These are phyloP conservation scores for Creolimax fragrantissima DNA, from an alignment of 78 protist genomes.

Conservation along the genomic window DNA sequence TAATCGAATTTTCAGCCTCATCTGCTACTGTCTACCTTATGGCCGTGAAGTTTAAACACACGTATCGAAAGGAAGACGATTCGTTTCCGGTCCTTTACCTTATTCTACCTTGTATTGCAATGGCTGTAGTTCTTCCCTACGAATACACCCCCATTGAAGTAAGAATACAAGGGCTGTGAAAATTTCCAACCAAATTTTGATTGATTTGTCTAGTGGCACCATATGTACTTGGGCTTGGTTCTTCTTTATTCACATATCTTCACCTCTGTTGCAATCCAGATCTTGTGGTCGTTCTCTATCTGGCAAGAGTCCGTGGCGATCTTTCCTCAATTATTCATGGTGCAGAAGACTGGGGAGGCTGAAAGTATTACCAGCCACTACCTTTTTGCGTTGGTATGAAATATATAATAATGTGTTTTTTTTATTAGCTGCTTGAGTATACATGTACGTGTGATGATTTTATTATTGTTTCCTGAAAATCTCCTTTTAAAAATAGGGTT, in stretches of 20 bases:
- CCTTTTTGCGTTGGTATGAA: constrained; percentile 46
- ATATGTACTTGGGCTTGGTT: too few relatives aligned
- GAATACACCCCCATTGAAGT: background rate
- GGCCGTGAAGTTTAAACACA: constrained; percentile 28
- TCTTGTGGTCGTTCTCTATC: constrained; percentile 87
- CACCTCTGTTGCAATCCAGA: too few relatives aligned
- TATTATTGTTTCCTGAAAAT: constrained; percentile 9
- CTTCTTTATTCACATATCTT: too few relatives aligned
- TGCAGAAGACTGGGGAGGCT: constrained; percentile 68
- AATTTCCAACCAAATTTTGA: too few relatives aligned
- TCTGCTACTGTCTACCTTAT: constrained; percentile 62
- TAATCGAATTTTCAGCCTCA: constrained; percentile 38
- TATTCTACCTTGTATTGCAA: background rate
- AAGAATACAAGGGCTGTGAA: too few relatives aligned
- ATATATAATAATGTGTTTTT: background rate
- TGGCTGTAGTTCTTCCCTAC: constrained; percentile 45
- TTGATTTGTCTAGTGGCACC: too few relatives aligned
- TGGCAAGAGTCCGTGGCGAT: constrained; percentile 93
- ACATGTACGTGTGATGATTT: background rate
- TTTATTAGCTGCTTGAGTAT: background rate
- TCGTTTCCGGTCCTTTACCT: constrained; percentile 30
- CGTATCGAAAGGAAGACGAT: constrained; percentile 71
- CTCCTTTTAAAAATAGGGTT: constrained; percentile 23
- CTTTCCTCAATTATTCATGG: constrained; percentile 87
- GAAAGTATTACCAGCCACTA: constrained; percentile 73